Percentiles rank a stretch among this genome's conserved stretches.
These are phyloP conservation scores for Mucor irregularis DNA, from an alignment of 371 early-diverging fungal species.

Conservation along the genomic window DNA sequence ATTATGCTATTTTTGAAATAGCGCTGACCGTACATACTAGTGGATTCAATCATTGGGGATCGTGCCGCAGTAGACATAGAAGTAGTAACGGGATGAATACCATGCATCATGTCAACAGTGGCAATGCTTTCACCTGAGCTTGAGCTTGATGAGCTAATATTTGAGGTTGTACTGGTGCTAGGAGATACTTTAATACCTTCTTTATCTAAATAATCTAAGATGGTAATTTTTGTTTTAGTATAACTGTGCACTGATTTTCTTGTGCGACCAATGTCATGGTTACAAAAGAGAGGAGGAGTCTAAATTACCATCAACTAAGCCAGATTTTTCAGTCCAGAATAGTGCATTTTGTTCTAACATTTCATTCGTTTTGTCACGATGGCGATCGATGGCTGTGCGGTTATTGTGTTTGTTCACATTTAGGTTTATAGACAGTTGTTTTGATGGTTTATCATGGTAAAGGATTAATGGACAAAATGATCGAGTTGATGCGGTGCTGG, in stretches of 20 bases:
- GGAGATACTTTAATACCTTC: slow-evolving; percentile 26
- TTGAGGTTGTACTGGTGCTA: slow-evolving; percentile 28
- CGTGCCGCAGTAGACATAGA: no score
- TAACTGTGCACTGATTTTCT: slow-evolving; percentile 18
- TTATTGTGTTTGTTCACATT: slow-evolving; percentile 15
- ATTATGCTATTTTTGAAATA: no score
- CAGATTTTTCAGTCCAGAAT: slow-evolving; percentile 29
- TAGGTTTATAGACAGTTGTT: slow-evolving; percentile 10
- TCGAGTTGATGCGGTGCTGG: slow-evolving; percentile 7
- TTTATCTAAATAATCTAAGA: slow-evolving; percentile 10
- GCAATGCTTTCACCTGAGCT: slow-evolving; percentile 29
- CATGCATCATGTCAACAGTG: slow-evolving; percentile 17
- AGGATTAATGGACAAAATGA: slow-evolving; percentile 27
- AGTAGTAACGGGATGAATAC: neutral
- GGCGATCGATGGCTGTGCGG: slow-evolving; percentile 37
- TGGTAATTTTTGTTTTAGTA: neutral
- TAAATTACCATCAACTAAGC: slow-evolving; percentile 11
- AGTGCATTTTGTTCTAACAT: slow-evolving; percentile 47
- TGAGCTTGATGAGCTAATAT: slow-evolving; percentile 25
- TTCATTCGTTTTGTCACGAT: slow-evolving; percentile 36
- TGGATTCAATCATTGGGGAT: neutral
- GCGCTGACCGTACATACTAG: no score
- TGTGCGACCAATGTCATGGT: slow-evolving; percentile 11
- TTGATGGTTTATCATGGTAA: slow-evolving; percentile 23
- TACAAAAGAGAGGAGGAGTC: neutral